Base-by-base conservation (phyloP, 2,329 filamentous ascomycete genomes). In the Macrophomina tecta region DNA sequence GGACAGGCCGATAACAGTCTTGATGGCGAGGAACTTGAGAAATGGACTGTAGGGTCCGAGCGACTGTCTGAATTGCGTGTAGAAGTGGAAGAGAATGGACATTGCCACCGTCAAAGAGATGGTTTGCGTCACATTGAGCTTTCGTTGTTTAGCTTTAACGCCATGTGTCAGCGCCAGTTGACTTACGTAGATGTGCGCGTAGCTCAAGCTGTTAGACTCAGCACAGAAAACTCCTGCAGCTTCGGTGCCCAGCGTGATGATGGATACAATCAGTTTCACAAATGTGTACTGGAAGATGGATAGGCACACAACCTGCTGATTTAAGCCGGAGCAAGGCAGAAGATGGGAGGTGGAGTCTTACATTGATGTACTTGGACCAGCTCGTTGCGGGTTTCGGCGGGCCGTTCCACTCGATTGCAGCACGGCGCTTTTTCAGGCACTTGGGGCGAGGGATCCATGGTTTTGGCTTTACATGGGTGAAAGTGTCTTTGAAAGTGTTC, bases 1-100 rank as follows among this genome's bases (percentile, higher is more conserved):
- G 14, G 49, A 53, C 11, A 53, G n/a, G 12, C 28, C 49, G n/a
- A 53, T 53, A 12, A 53, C 49, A 14, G 36, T 18, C 16, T 53
- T 53, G 49, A 53, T 53, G 28, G 49, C 49, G 6, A 53, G 49
- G 16, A 53, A 53, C 9, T 53, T 53, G 49, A 53, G 49, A 7
- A 53, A 53, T 4, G 49, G 49, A 9, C 49, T 53, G 30, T 34
- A 16, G 1, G 49, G 49, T 2, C 49, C 30, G 11, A 53, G 30
- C 7, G 14, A 4, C 4, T 53, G 49, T 53, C 36, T 53, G 30
- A 53, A 53, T 9, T 53, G 49, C 49, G 16, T 36, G 49, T 53
- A 53, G 16, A 53, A 53, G 49, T 53, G 49, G 30, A 53, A n/a
- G 9, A 53, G 28, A 11, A 53, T 34, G 11, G 11, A 12, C 49